Percentiles rank a stretch among this genome's conserved stretches.
These are phyloP conservation scores for Vanderwaltozyma tropicalis DNA, from an alignment of 805 yeast genomes.

Conservation along the genomic window DNA sequence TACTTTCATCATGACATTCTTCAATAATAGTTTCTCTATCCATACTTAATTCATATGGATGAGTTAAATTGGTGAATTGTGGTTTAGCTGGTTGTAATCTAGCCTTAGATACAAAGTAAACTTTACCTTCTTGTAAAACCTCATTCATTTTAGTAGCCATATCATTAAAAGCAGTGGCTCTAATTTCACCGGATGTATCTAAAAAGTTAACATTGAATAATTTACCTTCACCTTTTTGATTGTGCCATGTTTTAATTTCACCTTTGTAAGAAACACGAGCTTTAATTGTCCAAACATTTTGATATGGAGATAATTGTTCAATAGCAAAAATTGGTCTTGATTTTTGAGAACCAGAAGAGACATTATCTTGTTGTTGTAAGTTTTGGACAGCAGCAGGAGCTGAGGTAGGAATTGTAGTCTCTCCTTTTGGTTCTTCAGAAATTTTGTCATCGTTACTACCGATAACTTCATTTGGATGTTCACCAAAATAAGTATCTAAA, in stretches of 20 bases:
- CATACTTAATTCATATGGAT: conserved; percentile 79
- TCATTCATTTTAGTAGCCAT: conserved; percentile 72
- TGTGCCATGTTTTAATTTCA: conserved; percentile 81
- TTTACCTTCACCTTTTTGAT: conserved; percentile 80
- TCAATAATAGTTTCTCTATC: conserved; percentile 70
- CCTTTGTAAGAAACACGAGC: conserved; percentile 86
- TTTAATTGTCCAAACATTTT: conserved; percentile 82
- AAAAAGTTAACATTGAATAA: conserved; percentile 78
- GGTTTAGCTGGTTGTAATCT: conserved; percentile 76
- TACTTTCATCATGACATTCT: conserved; percentile 48
- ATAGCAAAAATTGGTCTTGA: conserved; percentile 51
- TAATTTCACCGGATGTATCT: conserved; percentile 92
- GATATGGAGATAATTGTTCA: conserved; percentile 85
- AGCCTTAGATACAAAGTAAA: conserved; percentile 74
- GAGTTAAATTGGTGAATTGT: conserved; percentile 70
- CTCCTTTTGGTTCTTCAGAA: conserved; percentile 5
- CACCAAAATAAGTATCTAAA: conserved; percentile 48
- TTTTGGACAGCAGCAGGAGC: conserved; percentile 9
- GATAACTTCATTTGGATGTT: conserved; percentile 42
- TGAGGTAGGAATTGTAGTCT: conserved; percentile 3
- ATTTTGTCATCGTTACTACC: conserved; percentile 6
- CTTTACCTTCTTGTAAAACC: conserved; percentile 76
- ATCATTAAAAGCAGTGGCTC: conserved; percentile 90
- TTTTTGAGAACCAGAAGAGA: conserved; percentile 16
- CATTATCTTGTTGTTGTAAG: conserved; percentile 6